Percentiles rank a stretch among this genome's conserved stretches.
These are phyloP conservation scores for Dalbergia cultrata DNA, from an alignment of 306 rosid genomes.

Conservation along the genomic window DNA sequence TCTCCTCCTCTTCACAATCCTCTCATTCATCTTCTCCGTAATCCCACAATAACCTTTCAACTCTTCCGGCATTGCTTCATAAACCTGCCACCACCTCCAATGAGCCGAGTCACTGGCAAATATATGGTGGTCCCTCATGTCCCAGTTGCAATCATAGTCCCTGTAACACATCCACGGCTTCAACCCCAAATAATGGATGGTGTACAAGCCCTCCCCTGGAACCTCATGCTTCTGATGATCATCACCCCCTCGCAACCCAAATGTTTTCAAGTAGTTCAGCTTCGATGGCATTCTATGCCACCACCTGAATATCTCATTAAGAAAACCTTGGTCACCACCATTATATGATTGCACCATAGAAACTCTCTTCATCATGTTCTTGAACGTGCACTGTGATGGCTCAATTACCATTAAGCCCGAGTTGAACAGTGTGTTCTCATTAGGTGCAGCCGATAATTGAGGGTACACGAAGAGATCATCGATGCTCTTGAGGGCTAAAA, in stretches of 20 bases:
- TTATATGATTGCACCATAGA: conserved; percentile 61
- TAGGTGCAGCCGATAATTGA: conserved; percentile 71
- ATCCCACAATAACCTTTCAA: conserved; percentile 67
- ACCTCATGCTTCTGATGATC: conserved; percentile 24
- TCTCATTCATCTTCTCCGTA: conserved; percentile 56
- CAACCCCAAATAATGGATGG: conserved; percentile 76
- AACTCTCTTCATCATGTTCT: conserved; percentile 55
- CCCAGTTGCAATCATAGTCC: conserved; percentile 97
- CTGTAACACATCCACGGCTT: conserved; percentile 95
- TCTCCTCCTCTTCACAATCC: conserved; percentile 52
- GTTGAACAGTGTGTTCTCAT: conserved; percentile 60
- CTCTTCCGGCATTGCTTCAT: conserved; percentile 67
- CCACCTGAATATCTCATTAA: conserved; percentile 82
- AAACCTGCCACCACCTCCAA: conserved; percentile 73
- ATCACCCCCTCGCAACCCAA: not conserved
- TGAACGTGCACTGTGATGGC: conserved; percentile 80
- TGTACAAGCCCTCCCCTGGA: conserved; percentile 31
- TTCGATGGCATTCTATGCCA: conserved; percentile 81
- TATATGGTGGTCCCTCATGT: conserved; percentile 42
- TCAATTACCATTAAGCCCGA: conserved; percentile 84
- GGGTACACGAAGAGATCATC: conserved; percentile 61
- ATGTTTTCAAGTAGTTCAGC: conserved; percentile 59
- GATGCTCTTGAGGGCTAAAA: conserved; percentile 57
- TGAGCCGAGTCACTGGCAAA: conserved; percentile 78
- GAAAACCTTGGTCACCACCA: conserved; percentile 90